Base-by-base conservation (phyloP, 129 eudicot genomes). In the Saussurea involucrata region DNA sequence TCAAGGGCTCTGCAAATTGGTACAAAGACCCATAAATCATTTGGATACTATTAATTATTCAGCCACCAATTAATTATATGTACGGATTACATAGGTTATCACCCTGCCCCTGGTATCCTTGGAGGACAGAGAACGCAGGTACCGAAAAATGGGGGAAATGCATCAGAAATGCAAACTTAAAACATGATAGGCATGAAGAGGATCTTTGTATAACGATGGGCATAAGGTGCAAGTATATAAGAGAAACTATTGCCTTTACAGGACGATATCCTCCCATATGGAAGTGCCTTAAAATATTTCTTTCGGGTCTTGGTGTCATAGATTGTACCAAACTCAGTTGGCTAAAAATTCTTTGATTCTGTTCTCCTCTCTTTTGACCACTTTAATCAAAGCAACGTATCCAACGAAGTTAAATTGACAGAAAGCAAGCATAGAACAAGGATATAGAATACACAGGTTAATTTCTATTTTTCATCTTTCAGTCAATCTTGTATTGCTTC, bases 1-100 rank as follows among this genome's bases (percentile, higher is more conserved):
- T 86, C 97, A 55, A 95, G 85, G 68, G 86, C 92, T 76, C 97
- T 92, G 97, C 42, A 70, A 78, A 76, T 66, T 28, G 36, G n/a
- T 42, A 46, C 27, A 58, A 40, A 67, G 8, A 73, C 6, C 34
- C 60, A 49, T 63, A 31, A 75, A 60, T 66, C 63, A 79, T 42
- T 60, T 78, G 13, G 24, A 8, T 33, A 60, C 53, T 21, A 58
- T 4, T 12, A 10, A 42, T 42, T 42, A 42, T 42, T 57, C 31
- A 57, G 57, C 7, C 21, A 7, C 31, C 33, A 20, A 18, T 71
- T 25, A 33, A 12, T 33, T 46, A 46, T 6, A 55, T 55, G 63
- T n/a, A 34, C 7, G 9, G 9, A 34, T 34, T 34, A 34, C 40
- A 34, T 34, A 34, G 40, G 40, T 34, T 34, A 34, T 5, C 40